Percentiles rank a stretch among this genome's conserved stretches.
These are phyloP conservation scores for Polytrichum commune DNA, from an alignment of 225 moss, liverwort and hornwort species.

Conservation along the genomic window DNA sequence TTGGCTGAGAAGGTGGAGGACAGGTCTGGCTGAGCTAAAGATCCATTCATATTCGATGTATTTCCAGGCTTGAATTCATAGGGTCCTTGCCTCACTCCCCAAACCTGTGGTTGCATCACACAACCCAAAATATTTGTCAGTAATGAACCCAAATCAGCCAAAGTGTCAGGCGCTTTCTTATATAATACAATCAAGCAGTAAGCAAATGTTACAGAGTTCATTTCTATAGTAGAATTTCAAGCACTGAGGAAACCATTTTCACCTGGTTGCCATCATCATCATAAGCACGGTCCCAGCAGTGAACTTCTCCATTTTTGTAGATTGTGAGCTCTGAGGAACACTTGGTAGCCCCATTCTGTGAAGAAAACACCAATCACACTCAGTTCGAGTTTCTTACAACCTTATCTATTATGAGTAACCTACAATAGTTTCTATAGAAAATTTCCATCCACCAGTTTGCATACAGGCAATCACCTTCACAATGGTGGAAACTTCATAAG, in stretches of 20 bases:
- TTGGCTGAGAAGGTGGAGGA: constrained; percentile 31
- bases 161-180: not conserved
- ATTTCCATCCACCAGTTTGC: too few species aligned
- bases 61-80: constrained; percentile 79
- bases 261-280: constrained; percentile 98
- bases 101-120: constrained; percentile 47
- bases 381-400: not conserved
- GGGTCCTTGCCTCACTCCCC: constrained; percentile 96
- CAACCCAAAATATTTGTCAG: not conserved
- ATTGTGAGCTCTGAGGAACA: constrained; percentile 87
- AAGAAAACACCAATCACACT: constrained; percentile 6
- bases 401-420: too few species aligned
- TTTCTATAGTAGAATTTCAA: too few species aligned
- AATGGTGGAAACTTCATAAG: too few species aligned
- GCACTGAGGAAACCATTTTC: not conserved
- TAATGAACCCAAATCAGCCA: not conserved
- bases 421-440: too few species aligned
- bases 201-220: too few species aligned
- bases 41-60: constrained; percentile 47
- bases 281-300: constrained; percentile 96
- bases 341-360: constrained; percentile 89
- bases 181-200: not conserved
- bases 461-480: too few species aligned
- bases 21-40: constrained; percentile 32
- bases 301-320: constrained; percentile 77